phyloP scores from a whole-genome alignment of 441 rosid species.

The Manihot esculenta region DNA sequence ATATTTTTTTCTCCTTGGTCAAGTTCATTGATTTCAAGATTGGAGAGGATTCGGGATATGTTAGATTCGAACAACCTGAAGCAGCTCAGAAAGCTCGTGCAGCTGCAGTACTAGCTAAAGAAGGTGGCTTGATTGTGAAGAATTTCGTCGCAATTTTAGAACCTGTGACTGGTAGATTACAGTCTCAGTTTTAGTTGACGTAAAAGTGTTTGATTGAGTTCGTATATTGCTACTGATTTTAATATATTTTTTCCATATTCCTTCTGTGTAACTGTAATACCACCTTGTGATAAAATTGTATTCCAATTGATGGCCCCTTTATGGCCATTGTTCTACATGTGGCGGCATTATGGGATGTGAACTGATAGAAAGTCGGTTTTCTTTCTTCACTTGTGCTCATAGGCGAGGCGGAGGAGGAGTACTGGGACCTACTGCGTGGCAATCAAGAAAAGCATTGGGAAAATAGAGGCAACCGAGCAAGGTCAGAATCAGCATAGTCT shows the following conservation, averaged over 20 bases:
- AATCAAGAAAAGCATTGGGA: slow-evolving; percentile 47
- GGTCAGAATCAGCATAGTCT: slow-evolving; percentile 39
- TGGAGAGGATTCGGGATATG: slow-evolving; percentile 75
- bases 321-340: no score
- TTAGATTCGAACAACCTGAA: slow-evolving; percentile 85
- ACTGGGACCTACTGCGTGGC: slow-evolving; percentile 62
- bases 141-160: slow-evolving; percentile 71
- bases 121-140: slow-evolving; percentile 79
- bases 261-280: no score
- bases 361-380: slow-evolving; percentile 13
- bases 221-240: no score
- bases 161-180: slow-evolving; percentile 74
- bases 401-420: slow-evolving; percentile 79
- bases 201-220: no score
- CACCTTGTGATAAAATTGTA: neutral
- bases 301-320: neutral
- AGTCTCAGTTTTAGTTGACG: no score
- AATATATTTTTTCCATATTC: no score
- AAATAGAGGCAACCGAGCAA: slow-evolving; percentile 54
- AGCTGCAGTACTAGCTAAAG: slow-evolving; percentile 82
- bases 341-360: slow-evolving; percentile 1
- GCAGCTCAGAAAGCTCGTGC: slow-evolving; percentile 93
- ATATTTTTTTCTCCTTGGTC: slow-evolving; percentile 19
- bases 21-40: slow-evolving; percentile 87
- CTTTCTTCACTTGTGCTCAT: neutral